phyloP scores from a whole-genome alignment of 805 yeast species.

The Candida lessepsii region DNA sequence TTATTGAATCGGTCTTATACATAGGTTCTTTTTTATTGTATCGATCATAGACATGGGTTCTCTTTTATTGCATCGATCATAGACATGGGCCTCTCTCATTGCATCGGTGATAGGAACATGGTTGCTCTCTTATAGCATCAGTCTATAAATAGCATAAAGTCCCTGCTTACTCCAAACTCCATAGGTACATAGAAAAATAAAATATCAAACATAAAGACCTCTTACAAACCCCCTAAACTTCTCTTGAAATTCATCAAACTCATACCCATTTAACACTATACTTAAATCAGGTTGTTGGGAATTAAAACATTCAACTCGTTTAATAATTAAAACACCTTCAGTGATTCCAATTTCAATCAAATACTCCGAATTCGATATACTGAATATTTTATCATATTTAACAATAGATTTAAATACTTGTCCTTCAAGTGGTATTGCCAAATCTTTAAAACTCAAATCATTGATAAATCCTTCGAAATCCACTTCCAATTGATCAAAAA shows the following conservation, averaged over 20 bases:
- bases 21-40: too few species aligned
- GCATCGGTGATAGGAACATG: too few species aligned
- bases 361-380: constrained; percentile 4
- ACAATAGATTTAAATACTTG: constrained; percentile 1
- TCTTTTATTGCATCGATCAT: too few species aligned
- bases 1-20: too few species aligned
- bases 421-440: neutral
- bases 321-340: neutral
- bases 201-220: neutral
- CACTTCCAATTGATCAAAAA: neutral
- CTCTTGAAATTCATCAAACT: neutral
- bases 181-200: too few species aligned
- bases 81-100: too few species aligned
- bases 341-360: neutral
- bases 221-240: neutral
- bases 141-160: too few species aligned
- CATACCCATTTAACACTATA: neutral
- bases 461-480: constrained; percentile 8
- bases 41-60: too few species aligned
- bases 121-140: too few species aligned
- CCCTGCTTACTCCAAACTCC: too few species aligned
- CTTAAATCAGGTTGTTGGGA: neutral
- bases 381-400: neutral
- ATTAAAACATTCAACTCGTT: neutral
- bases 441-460: constrained; percentile 3